These are phyloP conservation scores for Calonectria henricotiae DNA, from an alignment of 2,329 filamentous ascomycete genomes.

Conservation along the genomic window DNA sequence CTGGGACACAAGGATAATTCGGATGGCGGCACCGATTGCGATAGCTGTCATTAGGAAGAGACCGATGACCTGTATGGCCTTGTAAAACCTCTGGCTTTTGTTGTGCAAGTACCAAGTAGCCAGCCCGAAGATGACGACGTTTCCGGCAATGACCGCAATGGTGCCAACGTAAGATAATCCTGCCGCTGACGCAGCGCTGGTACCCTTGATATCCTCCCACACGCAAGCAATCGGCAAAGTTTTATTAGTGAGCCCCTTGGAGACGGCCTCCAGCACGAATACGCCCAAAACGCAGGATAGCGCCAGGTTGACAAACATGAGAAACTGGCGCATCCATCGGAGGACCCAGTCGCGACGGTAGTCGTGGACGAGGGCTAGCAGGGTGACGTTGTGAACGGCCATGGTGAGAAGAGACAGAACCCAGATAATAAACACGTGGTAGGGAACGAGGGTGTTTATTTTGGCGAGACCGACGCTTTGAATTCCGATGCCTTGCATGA, in stretches of 20 bases:
- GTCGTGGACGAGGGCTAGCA: conserved; percentile 77
- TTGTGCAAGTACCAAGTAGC: conserved; percentile 78
- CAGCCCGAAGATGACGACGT: conserved; percentile 72
- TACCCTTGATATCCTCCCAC: conserved; percentile 64
- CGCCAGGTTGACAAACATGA: conserved; percentile 78
- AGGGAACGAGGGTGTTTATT: conserved; percentile 72
- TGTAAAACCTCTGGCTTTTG: conserved; percentile 70
- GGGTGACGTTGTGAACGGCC: conserved; percentile 75
- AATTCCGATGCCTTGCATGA: conserved; percentile 79
- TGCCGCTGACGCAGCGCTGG: conserved; percentile 58
- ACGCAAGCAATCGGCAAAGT: conserved; percentile 76
- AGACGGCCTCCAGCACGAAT: conserved; percentile 71
- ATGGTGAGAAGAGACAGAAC: conserved; percentile 77
- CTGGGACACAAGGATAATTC: conserved; percentile 73
- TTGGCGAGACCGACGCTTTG: conserved; percentile 76
- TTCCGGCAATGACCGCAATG: conserved; percentile 73
- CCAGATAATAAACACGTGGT: conserved; percentile 83
- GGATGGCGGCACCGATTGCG: conserved; percentile 72
- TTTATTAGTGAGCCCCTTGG: conserved; percentile 66
- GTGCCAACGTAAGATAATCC: conserved; percentile 72
- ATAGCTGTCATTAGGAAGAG: conserved; percentile 71
- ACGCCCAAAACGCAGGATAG: conserved; percentile 72
- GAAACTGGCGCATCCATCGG: conserved; percentile 75
- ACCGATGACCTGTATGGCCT: conserved; percentile 68
- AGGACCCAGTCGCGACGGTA: conserved; percentile 79